Conservation (phyloP, 768 basidiomycete genomes). For the Phylloporus sp. region DNA sequence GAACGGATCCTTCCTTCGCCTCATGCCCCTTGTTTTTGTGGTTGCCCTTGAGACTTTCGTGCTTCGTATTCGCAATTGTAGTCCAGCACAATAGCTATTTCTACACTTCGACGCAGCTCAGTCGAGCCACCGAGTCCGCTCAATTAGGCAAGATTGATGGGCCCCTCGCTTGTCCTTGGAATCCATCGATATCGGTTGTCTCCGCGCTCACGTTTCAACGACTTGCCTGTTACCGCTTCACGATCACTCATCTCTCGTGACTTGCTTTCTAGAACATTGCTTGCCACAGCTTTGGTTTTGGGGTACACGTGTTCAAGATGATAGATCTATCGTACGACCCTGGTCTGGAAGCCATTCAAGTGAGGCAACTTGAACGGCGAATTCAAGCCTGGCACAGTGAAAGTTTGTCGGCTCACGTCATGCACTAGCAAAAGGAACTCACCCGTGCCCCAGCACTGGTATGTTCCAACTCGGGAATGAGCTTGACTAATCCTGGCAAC, state of each 20-base stretch:
- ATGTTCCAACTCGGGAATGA: neutral
- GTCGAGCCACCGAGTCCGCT: constrained; percentile 2
- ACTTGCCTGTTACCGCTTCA: neutral
- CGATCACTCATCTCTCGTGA: neutral
- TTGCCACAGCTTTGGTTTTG: neutral
- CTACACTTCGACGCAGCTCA: constrained; percentile 2
- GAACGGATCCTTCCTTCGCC: constrained; percentile 5
- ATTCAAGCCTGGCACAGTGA: neutral
- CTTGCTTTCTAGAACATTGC: neutral
- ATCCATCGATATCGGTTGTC: constrained; percentile 11
- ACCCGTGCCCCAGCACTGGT: neutral
- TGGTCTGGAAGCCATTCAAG: constrained; percentile 4
- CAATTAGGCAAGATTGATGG: neutral
- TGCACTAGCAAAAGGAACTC: neutral
- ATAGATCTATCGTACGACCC: neutral
- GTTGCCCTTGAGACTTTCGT: neutral
- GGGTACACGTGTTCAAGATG: neutral
- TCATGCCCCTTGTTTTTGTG: constrained; percentile 11
- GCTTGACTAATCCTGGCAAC: constrained; percentile 3
- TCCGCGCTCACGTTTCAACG: constrained; percentile 9
- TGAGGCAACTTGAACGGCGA: neutral
- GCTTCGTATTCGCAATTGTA: constrained; percentile 13
- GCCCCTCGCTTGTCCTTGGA: neutral
- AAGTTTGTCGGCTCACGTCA: neutral
- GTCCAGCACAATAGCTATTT: constrained; percentile 13